These are phyloP conservation scores for Ogataea thermomethanolica DNA, from an alignment of 805 yeast genomes.

Conservation along the genomic window DNA sequence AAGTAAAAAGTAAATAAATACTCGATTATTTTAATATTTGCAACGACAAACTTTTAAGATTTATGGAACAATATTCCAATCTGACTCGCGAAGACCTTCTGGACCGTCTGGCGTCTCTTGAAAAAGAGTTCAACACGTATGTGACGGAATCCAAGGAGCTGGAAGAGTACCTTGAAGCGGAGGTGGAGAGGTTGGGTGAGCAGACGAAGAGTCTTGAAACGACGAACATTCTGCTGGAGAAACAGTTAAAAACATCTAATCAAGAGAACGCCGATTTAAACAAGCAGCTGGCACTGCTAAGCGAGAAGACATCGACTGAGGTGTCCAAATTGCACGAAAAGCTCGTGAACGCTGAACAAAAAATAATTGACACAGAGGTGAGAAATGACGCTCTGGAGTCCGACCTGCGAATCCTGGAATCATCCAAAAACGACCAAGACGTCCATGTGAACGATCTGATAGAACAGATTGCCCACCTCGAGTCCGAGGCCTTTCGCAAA, in stretches of 20 bases:
- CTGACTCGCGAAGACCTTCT: slow-evolving; percentile 15
- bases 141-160: slow-evolving; percentile 24
- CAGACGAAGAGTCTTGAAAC: slow-evolving; percentile 1
- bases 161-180: slow-evolving; percentile 26
- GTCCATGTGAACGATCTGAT: slow-evolving; percentile 20
- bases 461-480: slow-evolving; percentile 26
- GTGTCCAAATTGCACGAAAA: slow-evolving; percentile 5
- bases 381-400: slow-evolving; percentile 26
- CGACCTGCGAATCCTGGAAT: slow-evolving; percentile 16
- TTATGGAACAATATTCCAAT: slow-evolving; percentile 4
- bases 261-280: slow-evolving; percentile 1
- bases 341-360: slow-evolving; percentile 8
- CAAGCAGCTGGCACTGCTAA: slow-evolving; percentile 9
- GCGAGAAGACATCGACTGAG: background rate
- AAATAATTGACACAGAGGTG: slow-evolving; percentile 24
- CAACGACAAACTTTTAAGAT: background rate
- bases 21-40: slow-evolving; percentile 3
- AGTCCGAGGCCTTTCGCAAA: slow-evolving; percentile 11
- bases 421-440: slow-evolving; percentile 5
- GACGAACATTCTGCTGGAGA: background rate
- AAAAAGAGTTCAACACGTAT: slow-evolving; percentile 21
- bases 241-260: slow-evolving; percentile 1
- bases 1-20: too few relatives aligned
- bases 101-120: slow-evolving; percentile 17
- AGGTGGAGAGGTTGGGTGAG: slow-evolving; percentile 12